Percentiles rank a stretch among this genome's conserved stretches.
phyloP scores from a whole-genome alignment of 805 yeast species.

The Wickerhamomyces pijperi region DNA sequence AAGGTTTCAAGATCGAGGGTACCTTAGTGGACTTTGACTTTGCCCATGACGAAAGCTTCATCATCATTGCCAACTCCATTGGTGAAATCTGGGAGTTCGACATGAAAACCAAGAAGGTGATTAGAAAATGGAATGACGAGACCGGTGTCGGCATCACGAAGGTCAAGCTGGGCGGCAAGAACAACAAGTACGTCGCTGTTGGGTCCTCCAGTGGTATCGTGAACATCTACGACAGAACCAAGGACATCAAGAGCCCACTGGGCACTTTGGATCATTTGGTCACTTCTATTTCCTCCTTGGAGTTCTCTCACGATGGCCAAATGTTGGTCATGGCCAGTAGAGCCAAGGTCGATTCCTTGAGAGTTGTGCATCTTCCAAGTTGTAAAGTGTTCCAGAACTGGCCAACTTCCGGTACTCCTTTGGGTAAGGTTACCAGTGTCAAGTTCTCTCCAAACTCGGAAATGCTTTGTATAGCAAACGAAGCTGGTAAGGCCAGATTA shows the following conservation, averaged over 20 bases:
- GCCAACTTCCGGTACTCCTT: constrained; percentile 96
- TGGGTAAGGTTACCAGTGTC: constrained; percentile 82
- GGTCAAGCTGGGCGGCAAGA: constrained; percentile 58
- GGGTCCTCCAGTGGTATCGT: constrained; percentile 89
- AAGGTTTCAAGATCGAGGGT: constrained; percentile 86
- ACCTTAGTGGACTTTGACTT: constrained; percentile 73
- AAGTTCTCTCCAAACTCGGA: constrained; percentile 74
- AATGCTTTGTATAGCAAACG: constrained; percentile 83
- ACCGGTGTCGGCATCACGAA: constrained; percentile 79
- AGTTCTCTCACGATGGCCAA: constrained; percentile 83
- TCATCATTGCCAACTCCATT: constrained; percentile 55
- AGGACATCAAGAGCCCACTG: constrained; percentile 37
- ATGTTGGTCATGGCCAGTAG: constrained; percentile 76
- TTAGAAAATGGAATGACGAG: constrained; percentile 72
- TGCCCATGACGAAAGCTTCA: constrained; percentile 30
- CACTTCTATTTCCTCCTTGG: constrained; percentile 63
- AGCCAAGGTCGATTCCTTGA: constrained; percentile 74
- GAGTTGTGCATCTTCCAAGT: constrained; percentile 79
- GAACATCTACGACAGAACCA: constrained; percentile 58
- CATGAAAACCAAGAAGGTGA: constrained; percentile 35
- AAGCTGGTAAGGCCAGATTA: constrained; percentile 78
- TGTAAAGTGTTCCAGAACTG: constrained; percentile 84
- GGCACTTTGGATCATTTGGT: constrained; percentile 69
- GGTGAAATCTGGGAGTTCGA: constrained; percentile 92
- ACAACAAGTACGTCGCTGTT: constrained; percentile 74